Evolutionary conservation across 1,284 basidiomycete genomes (phyloP), one percentile per base, ranked within the genome.

Genomic region (Farysia itapuensis): DNA sequence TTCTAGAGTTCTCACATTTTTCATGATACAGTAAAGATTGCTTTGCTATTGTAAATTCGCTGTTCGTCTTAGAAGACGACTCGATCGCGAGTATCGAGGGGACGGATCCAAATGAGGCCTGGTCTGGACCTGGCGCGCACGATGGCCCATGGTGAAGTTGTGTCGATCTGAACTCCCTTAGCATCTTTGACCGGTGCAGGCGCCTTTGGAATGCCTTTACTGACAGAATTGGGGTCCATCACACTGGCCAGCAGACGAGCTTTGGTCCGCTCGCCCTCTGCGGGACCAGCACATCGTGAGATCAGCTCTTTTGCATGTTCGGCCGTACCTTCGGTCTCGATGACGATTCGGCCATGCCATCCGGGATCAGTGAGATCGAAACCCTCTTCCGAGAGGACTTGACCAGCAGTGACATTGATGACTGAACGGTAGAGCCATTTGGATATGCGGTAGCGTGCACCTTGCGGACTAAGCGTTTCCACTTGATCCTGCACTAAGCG

Each of bases 391-490:
- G 43, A 50, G 29, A 70, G 66, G 31, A 70, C 66, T 14, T 64
- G 46, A 4, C 66, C 64, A 4, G 47, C 34, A 2, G 45, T 49
- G n/a, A 77, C 39, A 18, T 45, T 54, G 35, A 77, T 63, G n/a
- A 56, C 54, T 1, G 73, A 70, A 4, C 78, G 65, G 57, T 80
- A 79, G 22, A 80, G 70, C 72, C 77, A 79, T 43, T 74, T 75
- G 23, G 72, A 67, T 46, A 79, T 67, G 9, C 70, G 54, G 54
- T 79, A 79, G 14, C 61, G 52, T 20, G 54, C 63, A 11, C 77
- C 74, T 38, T 77, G 72, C 2, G 76, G 71, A 7, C 71, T 72
- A 15, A 67, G 49, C 19, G 76, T 67, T 32, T 75, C 63, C n/a
- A 78, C 70, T 37, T 74, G 70, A 26, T 79, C 78, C 44, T 76